phyloP scores from a whole-genome alignment of 352 stramenopile genomes.

The Pilasporangium apinafurcum region DNA sequence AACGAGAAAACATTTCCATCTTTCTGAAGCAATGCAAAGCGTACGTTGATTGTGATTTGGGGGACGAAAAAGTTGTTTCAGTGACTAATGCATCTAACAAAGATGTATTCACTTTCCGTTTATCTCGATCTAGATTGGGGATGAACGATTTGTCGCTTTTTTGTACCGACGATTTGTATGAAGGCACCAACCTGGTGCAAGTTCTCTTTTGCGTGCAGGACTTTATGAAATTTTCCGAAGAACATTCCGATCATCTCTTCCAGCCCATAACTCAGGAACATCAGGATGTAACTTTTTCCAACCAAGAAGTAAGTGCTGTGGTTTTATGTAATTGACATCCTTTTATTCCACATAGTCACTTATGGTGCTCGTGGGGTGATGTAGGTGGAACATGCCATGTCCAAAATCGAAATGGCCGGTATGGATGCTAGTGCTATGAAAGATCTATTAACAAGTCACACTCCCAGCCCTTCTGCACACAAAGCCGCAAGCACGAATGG shows the following conservation, averaged over 20 bases:
- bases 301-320: slow-evolving; percentile 40
- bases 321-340: no score
- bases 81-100: background rate
- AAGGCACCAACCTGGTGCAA: slow-evolving; percentile 80
- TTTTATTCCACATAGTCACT: no score
- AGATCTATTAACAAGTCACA: slow-evolving; percentile 19
- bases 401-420: slow-evolving; percentile 56
- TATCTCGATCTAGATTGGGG: slow-evolving; percentile 32
- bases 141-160: slow-evolving; percentile 82
- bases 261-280: slow-evolving; percentile 34
- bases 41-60: slow-evolving; percentile 20
- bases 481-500: background rate
- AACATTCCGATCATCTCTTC: slow-evolving; percentile 34
- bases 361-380: background rate
- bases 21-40: slow-evolving; percentile 80
- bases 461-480: background rate
- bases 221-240: slow-evolving; percentile 61
- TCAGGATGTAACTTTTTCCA: slow-evolving; percentile 37
- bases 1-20: slow-evolving; percentile 78
- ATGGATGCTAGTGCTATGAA: slow-evolving; percentile 42
- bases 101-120: background rate
- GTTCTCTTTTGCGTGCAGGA: slow-evolving; percentile 75
- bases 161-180: slow-evolving; percentile 80
- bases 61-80: no score
- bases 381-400: slow-evolving; percentile 63